A percentile compares a stretch with the other conserved stretches of the same genome.
phyloP scores from a whole-genome alignment of 257 asterid species.

The Ligustrum vulgare region DNA sequence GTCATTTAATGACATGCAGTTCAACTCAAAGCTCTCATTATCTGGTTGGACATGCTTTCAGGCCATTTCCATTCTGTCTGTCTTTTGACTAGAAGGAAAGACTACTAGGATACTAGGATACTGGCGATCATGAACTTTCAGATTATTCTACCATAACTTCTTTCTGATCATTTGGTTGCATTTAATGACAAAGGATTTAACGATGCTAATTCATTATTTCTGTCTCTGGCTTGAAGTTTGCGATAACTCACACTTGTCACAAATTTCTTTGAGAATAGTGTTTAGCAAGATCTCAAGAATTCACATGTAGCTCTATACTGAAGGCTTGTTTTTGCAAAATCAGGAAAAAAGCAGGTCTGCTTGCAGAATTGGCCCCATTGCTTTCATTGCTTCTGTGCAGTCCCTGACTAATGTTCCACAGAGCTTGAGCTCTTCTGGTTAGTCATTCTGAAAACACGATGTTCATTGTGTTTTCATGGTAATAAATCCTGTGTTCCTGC shows the following conservation, averaged over 20 bases:
- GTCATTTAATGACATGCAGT: neutral
- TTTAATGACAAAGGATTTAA: neutral
- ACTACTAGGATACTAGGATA: neutral
- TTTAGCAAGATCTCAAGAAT: neutral
- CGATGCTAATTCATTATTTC: neutral
- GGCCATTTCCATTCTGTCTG: neutral
- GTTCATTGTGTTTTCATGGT: neutral
- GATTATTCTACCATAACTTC: neutral
- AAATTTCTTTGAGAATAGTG: conserved; percentile 2
- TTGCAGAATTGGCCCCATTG: conserved; percentile 90
- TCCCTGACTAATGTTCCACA: conserved; percentile 79
- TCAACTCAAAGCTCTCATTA: neutral
- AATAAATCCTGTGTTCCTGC: neutral
- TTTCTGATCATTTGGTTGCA: neutral
- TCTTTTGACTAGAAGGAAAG: neutral
- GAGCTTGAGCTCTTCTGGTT: conserved; percentile 88
- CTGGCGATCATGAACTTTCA: neutral
- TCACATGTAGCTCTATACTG: neutral
- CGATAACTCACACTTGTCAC: neutral
- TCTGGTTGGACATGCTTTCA: neutral
- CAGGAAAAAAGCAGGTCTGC: conserved; percentile 57
- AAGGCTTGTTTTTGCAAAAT: conserved; percentile 22
- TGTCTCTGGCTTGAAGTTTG: conserved; percentile 2
- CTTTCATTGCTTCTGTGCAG: conserved; percentile 82
- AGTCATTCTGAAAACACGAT: conserved; percentile 22